Base-by-base conservation (phyloP, 2,329 filamentous ascomycete species). In the Alternaria burnsii region DNA sequence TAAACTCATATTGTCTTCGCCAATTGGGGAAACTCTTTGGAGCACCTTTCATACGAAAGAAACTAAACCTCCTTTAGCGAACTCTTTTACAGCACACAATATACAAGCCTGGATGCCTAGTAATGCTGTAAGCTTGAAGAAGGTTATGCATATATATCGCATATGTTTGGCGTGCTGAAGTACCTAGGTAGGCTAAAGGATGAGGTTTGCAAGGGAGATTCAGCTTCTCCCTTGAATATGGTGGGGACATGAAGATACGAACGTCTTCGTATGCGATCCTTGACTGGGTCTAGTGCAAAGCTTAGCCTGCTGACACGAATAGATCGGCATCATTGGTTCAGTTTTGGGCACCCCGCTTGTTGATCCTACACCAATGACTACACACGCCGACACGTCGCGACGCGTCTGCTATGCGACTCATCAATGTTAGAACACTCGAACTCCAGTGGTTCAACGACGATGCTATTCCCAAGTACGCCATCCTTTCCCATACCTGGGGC, bases 401-500 rank as follows among this genome's bases (percentile, higher is more conserved):
- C 59, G 47, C 51, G 41, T 51, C 43, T 59, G 54, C 65, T 62
- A 74, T 73, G 69, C 66, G 71, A 48, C 70, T 74, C 46, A 67
- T 72, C 41, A 61, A 74, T 64, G 67, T 67, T 30, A 63, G 62
- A 32, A 72, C 65, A 16, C 55, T 70, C 20, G 68, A 71, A 26
- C 62, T 71, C 18, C 58, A 55, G 56, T 66, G 58, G 52, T 71
- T 71, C 55, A 67, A 60, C 26, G 68, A 73, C 22, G 61, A 69
- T 44, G 52, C 65, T n/a, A 58, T 65, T 4, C 70, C 69, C 4
- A 36, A 53, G 26, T 72, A 73, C 38, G 68, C 69, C 18, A 72
- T 71, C 22, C 64, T 73, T 3, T 71, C 69, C 3, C 69, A 71
- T 20, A 71, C 65, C 1, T 72, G 67, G 68, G 65, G 65, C 8